Conservation (phyloP, 2,329 filamentous ascomycete genomes). For the Exophiala sp. region DNA sequence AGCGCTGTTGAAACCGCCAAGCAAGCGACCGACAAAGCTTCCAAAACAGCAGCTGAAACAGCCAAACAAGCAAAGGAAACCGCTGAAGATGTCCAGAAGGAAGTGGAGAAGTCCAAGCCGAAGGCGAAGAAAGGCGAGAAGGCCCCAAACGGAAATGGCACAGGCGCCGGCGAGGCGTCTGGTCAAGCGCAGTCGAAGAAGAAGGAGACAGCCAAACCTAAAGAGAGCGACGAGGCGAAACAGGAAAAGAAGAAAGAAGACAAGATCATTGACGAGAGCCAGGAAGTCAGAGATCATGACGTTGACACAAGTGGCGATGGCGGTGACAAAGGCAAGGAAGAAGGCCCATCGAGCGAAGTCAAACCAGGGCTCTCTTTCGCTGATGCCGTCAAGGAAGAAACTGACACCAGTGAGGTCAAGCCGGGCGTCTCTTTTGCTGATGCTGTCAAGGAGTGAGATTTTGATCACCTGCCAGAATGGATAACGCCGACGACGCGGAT, state of each 20-base stretch:
- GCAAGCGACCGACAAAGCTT: neutral
- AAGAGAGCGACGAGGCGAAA: slow-evolving; percentile 7
- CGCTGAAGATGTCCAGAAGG: slow-evolving; percentile 5
- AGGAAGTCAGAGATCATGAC: slow-evolving; percentile 20
- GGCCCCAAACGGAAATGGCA: slow-evolving; percentile 26
- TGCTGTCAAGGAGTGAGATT: neutral
- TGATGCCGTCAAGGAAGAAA: slow-evolving; percentile 14
- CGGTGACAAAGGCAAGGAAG: slow-evolving; percentile 1
- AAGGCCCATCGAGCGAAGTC: slow-evolving; percentile 2
- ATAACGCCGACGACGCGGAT: neutral
- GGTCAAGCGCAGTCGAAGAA: slow-evolving; percentile 3
- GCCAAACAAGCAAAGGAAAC: neutral
- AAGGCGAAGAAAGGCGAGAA: slow-evolving; percentile 8
- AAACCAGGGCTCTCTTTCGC: slow-evolving; percentile 8
- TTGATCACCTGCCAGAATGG: neutral
- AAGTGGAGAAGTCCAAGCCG: slow-evolving; percentile 3
- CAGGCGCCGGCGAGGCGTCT: slow-evolving; percentile 23
- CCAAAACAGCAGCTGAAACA: slow-evolving; percentile 8
- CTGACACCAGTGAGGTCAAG: neutral
- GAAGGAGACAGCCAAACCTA: slow-evolving; percentile 1
- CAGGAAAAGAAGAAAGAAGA: slow-evolving; percentile 20
- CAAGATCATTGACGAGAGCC: slow-evolving; percentile 19
- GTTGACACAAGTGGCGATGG: neutral
- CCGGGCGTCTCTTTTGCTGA: neutral
- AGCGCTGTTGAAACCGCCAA: slow-evolving; percentile 1